Percentiles rank a stretch among this genome's conserved stretches.
phyloP scores from a whole-genome alignment of 768 basidiomycete genomes.

The Mrakia frigida region DNA sequence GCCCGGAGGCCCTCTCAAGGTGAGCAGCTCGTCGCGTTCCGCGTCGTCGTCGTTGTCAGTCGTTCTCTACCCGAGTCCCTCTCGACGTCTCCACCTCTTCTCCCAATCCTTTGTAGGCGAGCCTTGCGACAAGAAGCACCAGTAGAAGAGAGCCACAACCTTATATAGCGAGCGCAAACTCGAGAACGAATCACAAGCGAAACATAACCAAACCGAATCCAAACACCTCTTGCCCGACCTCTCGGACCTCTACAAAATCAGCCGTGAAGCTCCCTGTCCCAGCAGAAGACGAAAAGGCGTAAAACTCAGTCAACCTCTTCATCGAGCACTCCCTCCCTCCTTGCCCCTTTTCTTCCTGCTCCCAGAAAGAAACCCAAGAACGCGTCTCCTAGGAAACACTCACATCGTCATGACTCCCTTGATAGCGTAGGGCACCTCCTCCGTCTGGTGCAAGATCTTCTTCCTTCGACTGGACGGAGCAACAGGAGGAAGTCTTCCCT shows the following conservation, averaged over 20 bases:
- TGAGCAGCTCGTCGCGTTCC: too few species aligned
- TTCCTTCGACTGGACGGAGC: background rate
- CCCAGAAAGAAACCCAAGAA: too few species aligned
- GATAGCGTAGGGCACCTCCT: background rate
- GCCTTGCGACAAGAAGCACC: too few species aligned
- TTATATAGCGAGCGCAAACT: too few species aligned
- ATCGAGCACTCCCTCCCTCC: background rate
- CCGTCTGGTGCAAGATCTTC: background rate
- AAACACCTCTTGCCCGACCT: background rate
- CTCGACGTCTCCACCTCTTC: too few species aligned
- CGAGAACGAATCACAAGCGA: too few species aligned
- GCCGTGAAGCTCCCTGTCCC: constrained; percentile 1
- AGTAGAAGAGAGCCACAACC: too few species aligned
- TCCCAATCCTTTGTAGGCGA: too few species aligned
- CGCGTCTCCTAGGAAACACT: background rate
- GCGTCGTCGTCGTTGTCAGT: too few species aligned
- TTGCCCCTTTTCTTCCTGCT: background rate
- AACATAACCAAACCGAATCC: background rate
- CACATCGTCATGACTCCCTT: background rate
- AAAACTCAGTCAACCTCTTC: background rate
- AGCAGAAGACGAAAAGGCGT: background rate
- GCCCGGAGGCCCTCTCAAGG: too few species aligned
- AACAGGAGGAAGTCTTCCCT: background rate
- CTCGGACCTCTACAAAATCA: background rate
- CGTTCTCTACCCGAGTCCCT: too few species aligned